Evolutionary conservation across 2,329 filamentous ascomycete species (phyloP).

Genomic region (Xylaria sp.): DNA sequence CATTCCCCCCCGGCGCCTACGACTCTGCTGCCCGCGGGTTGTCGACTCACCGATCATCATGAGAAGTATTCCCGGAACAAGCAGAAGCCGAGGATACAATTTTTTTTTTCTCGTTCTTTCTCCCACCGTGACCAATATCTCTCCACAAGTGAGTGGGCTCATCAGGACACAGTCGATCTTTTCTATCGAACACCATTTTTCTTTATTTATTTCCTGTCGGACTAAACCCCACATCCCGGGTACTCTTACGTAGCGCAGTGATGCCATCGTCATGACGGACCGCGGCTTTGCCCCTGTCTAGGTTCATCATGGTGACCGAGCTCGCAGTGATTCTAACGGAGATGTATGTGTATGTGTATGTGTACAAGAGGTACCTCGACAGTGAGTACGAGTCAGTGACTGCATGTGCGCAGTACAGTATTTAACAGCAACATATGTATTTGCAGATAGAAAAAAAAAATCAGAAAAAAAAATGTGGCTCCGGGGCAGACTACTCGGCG

Average conservation of each 20-base stretch:
- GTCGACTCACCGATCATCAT: constrained; percentile 20
- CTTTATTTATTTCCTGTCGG: too few relatives aligned
- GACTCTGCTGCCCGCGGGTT: too few relatives aligned
- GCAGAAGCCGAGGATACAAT: constrained; percentile 16
- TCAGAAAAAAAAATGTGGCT: constrained; percentile 22
- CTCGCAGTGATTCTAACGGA: constrained; percentile 7
- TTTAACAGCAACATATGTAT: background rate
- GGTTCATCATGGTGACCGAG: constrained; percentile 18
- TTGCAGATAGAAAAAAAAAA: background rate
- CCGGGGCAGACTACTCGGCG: constrained; percentile 22
- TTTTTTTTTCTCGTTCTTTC: background rate
- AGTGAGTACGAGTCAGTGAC: constrained; percentile 25
- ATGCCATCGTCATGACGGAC: constrained; percentile 27
- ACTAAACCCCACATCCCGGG: constrained; percentile 14
- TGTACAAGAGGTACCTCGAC: constrained; percentile 20
- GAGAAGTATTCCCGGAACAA: constrained; percentile 16
- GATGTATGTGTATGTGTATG: constrained; percentile 17
- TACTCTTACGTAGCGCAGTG: constrained; percentile 18
- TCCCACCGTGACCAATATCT: constrained; percentile 22
- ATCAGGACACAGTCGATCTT: constrained; percentile 4
- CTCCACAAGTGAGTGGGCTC: constrained; percentile 24
- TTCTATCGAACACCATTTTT: constrained; percentile 14
- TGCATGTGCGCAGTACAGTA: constrained; percentile 10
- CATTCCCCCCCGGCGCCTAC: constrained; percentile 16
- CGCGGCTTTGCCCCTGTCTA: constrained; percentile 17